Percentiles rank a stretch among this genome's conserved stretches.
phyloP scores from a whole-genome alignment of 164 flowering plant species.

The Santalum album region DNA sequence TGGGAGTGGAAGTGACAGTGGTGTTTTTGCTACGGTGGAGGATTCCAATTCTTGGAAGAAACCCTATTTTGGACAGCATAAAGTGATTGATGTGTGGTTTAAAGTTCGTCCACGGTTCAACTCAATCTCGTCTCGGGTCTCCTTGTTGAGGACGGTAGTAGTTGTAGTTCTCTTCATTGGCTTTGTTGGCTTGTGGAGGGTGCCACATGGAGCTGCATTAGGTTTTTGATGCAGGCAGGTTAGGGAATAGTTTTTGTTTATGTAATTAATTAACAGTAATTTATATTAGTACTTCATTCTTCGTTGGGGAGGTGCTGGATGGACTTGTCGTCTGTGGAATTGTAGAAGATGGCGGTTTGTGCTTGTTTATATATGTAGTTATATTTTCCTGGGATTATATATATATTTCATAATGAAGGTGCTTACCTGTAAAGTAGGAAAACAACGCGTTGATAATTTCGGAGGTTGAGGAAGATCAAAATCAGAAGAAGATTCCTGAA shows the following conservation, averaged over 20 bases:
- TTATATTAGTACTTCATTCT: too few species aligned
- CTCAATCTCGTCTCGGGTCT: constrained; percentile 3
- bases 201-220: constrained; percentile 10
- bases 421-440: too few species aligned
- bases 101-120: neutral
- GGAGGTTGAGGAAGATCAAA: too few species aligned
- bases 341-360: too few species aligned
- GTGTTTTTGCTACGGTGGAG: neutral
- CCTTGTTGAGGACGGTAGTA: constrained; percentile 13
- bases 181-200: constrained; percentile 14
- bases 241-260: neutral
- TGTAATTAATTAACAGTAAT: neutral
- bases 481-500: too few species aligned
- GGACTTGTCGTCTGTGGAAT: too few species aligned
- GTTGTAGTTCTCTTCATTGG: constrained; percentile 16
- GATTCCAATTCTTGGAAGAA: constrained; percentile 1
- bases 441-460: too few species aligned
- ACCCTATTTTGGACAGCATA: neutral
- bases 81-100: constrained; percentile 1
- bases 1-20: neutral
- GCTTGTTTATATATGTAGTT: too few species aligned
- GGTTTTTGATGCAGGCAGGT: neutral
- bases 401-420: too few species aligned
- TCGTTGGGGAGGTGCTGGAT: too few species aligned
- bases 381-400: too few species aligned